These are phyloP conservation scores for Exophiala dermatitidis DNA, from an alignment of 2,329 filamentous ascomycete species.

Conservation along the genomic window DNA sequence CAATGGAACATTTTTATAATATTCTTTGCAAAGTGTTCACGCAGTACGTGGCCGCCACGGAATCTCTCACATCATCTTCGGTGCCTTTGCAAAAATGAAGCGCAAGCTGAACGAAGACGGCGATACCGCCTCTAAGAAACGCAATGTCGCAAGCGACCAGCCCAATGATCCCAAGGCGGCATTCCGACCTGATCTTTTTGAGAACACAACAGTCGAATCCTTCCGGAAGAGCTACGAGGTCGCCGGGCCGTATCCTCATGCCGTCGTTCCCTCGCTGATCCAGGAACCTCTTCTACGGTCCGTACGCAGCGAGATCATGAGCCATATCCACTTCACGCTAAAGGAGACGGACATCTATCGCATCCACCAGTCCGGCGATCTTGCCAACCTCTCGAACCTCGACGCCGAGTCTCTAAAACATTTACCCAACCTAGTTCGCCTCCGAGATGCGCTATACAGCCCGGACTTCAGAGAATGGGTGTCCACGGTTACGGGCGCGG, in stretches of 20 bases:
- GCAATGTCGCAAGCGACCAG: constrained; percentile 5
- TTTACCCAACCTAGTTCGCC: constrained; percentile 77
- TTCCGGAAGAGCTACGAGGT: constrained; percentile 39
- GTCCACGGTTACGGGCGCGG: constrained; percentile 75
- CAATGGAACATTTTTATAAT: no score
- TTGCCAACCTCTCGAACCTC: constrained; percentile 92
- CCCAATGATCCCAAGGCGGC: constrained; percentile 30
- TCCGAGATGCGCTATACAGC: constrained; percentile 95
- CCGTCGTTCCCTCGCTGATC: constrained; percentile 76
- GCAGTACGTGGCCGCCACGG: no score
- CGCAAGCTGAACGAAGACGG: constrained; percentile 34
- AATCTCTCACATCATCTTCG: background rate
- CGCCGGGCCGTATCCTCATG: constrained; percentile 69
- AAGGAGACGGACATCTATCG: constrained; percentile 99
- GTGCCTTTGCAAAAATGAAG: constrained; percentile 30
- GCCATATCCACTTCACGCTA: constrained; percentile 89
- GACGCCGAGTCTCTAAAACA: constrained; percentile 78
- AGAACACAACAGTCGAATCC: constrained; percentile 34
- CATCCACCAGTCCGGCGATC: constrained; percentile 95
- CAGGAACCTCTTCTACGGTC: constrained; percentile 72
- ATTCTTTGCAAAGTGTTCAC: no score
- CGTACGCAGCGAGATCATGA: constrained; percentile 81
- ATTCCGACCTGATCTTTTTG: constrained; percentile 42
- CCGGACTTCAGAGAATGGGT: constrained; percentile 82
- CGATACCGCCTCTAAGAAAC: constrained; percentile 21